These are phyloP conservation scores for Paramecium caudatum DNA, from an alignment of 73 alveolate species.

Conservation along the genomic window DNA sequence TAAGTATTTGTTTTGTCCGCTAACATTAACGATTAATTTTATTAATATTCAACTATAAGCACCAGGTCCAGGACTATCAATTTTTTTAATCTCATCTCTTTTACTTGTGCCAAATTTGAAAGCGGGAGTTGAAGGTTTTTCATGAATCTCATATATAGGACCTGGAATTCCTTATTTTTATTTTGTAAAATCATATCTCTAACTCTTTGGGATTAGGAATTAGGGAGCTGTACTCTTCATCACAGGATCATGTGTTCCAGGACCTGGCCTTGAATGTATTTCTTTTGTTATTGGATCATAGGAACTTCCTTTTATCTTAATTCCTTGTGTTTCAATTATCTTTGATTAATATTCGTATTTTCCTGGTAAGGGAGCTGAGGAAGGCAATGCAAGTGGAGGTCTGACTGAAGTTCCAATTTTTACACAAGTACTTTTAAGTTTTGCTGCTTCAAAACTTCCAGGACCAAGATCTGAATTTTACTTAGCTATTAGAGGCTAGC, in stretches of 20 bases:
- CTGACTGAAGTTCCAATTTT: conserved; percentile 54
- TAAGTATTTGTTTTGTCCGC: conserved; percentile 21
- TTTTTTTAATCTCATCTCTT: not conserved
- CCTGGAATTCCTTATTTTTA: conserved; percentile 58
- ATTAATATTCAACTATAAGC: too few species aligned
- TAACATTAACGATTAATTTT: conserved; percentile 62
- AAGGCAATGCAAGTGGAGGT: conserved; percentile 30
- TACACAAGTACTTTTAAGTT: not conserved
- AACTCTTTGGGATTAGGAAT: conserved; percentile 3
- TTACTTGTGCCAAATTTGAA: conserved; percentile 5
- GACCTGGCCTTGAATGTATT: conserved; percentile 44
- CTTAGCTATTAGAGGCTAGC: not conserved
- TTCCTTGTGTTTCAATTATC: conserved; percentile 57
- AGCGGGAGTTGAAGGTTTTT: not conserved
- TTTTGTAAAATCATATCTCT: conserved; percentile 57
- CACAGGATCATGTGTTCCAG: conserved; percentile 16
- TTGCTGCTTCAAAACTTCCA: conserved; percentile 6
- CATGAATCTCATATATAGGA: conserved; percentile 7
- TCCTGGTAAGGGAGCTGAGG: conserved; percentile 50
- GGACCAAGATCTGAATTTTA: not conserved
- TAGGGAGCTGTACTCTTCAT: not conserved
- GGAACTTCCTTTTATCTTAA: conserved; percentile 41
- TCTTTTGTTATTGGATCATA: conserved; percentile 26
- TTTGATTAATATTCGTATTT: conserved; percentile 53
- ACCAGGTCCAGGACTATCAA: not conserved